Conservation (phyloP, 2,329 filamentous ascomycete genomes). For the Plenodomus tracheiphilus region DNA sequence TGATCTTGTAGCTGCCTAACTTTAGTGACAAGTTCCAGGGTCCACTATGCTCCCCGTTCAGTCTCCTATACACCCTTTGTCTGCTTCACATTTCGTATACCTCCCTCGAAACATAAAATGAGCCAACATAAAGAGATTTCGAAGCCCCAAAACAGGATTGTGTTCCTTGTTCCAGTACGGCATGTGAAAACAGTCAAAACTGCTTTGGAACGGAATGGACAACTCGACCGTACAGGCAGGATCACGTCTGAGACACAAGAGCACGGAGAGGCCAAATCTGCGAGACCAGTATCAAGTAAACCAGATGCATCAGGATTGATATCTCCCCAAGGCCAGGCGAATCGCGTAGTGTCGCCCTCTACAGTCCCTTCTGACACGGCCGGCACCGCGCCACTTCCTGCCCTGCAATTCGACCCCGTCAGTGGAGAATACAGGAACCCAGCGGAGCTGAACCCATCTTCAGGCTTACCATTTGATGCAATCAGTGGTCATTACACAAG, state of each 20-base stretch:
- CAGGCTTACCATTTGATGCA: neutral
- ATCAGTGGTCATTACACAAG: neutral
- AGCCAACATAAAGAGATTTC: neutral
- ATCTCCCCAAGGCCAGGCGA: neutral
- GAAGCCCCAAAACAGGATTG: conserved; percentile 1
- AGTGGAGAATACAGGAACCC: neutral
- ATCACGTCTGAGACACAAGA: conserved; percentile 23
- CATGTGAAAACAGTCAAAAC: conserved; percentile 47
- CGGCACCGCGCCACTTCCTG: neutral
- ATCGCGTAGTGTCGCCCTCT: neutral
- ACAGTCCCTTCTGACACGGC: neutral
- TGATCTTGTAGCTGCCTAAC: conserved; percentile 1
- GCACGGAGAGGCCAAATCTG: neutral
- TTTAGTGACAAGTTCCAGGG: conserved; percentile 1
- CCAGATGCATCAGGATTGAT: neutral
- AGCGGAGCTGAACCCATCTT: neutral
- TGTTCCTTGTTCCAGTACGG: conserved; percentile 33
- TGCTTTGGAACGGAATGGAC: conserved; percentile 35
- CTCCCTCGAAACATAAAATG: neutral
- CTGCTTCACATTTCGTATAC: neutral
- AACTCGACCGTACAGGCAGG: conserved; percentile 33
- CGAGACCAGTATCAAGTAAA: neutral
- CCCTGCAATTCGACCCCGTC: neutral
- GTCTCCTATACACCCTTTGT: neutral
- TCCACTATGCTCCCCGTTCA: neutral